Evolutionary conservation across 1,284 basidiomycete genomes (phyloP).

Genomic region (Ceratobasidium sp.): DNA sequence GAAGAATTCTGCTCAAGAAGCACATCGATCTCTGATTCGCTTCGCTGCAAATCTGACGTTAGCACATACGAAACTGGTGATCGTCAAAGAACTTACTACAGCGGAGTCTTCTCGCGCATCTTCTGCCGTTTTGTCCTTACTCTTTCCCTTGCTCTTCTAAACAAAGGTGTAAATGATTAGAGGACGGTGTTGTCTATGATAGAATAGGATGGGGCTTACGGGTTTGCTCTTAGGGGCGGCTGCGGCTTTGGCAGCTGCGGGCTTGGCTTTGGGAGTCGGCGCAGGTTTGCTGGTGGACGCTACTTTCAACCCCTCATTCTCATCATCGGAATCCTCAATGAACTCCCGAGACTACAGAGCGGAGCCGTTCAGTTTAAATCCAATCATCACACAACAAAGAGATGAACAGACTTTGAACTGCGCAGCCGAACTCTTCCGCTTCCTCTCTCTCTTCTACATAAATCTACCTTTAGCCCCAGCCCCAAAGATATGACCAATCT

Average conservation of each 20-base stretch:
- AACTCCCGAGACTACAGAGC: slow-evolving; percentile 39
- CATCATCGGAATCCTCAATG: slow-evolving; percentile 42
- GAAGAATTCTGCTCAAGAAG: slow-evolving; percentile 68
- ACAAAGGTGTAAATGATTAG: background rate
- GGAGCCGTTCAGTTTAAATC: background rate
- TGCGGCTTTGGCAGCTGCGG: background rate
- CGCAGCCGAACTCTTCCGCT: slow-evolving; percentile 22
- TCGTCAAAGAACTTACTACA: slow-evolving; percentile 11
- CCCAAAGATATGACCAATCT: background rate
- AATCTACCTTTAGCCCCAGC: background rate
- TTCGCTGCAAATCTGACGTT: slow-evolving; percentile 56
- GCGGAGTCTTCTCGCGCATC: slow-evolving; percentile 4
- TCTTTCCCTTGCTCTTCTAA: slow-evolving; percentile 16
- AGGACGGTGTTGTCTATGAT: background rate
- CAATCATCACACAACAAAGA: background rate
- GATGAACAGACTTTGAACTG: slow-evolving; percentile 13
- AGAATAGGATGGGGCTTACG: background rate
- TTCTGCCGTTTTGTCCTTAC: background rate
- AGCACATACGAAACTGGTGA: background rate
- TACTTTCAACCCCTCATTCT: slow-evolving; percentile 17
- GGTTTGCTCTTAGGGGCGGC: slow-evolving; percentile 5
- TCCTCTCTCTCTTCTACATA: slow-evolving; percentile 9
- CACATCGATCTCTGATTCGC: slow-evolving; percentile 73
- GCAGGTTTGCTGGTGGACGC: slow-evolving; percentile 15
- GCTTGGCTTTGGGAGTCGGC: background rate